Evolutionary conservation across 495 filamentous ascomycete genomes (phyloP), one percentile per base, ranked within the genome.

Genomic region (Podospora appendiculata): DNA sequence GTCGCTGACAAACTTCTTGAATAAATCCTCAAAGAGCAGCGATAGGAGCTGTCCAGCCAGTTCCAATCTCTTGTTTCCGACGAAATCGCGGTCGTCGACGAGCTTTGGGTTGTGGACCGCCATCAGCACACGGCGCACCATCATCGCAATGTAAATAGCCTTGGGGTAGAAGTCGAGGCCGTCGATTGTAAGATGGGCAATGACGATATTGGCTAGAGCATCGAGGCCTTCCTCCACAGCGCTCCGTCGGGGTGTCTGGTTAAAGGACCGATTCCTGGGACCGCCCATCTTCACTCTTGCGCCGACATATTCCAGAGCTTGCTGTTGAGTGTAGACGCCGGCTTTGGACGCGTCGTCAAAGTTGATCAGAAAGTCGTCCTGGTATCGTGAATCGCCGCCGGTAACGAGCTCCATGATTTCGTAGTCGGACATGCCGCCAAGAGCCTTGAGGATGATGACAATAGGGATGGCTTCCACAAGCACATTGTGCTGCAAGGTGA

Each of bases 31-130:
- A 60, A 99, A 99, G 0, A 99, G 80, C 10, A 97, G 73, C n/a
- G 93, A 88, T 52, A 99, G 67, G 58, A 99, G 83, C 69, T 96
- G 93, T 11, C 93, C 93, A 16, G 90, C 90, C 67, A 99, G 67
- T 69, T 99, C 93, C 46, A 99, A 69, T 41, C 93, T 77, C 68
- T 99, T 99, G 67, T 99, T 99, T 55, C 93, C 93, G 14, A 97
- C 90, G 63, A 97, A 97, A 67, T 99, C 93, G 59, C 93, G 79
- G 66, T 99, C 93, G 55, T 99, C 93, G 3, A 97, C 87, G 54
- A 97, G 75, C 16, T 81, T 85, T 6, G 86, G 81, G 58, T 97
- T 89, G 44, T 90, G 86, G 64, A 87, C 85, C 10, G 89, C 92
- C 89, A 96, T 95, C 39, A 99, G 62, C 0, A 97, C 90, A 68